phyloP scores from a whole-genome alignment of 2,329 filamentous ascomycete genomes.

The Ophiocordyceps australis region DNA sequence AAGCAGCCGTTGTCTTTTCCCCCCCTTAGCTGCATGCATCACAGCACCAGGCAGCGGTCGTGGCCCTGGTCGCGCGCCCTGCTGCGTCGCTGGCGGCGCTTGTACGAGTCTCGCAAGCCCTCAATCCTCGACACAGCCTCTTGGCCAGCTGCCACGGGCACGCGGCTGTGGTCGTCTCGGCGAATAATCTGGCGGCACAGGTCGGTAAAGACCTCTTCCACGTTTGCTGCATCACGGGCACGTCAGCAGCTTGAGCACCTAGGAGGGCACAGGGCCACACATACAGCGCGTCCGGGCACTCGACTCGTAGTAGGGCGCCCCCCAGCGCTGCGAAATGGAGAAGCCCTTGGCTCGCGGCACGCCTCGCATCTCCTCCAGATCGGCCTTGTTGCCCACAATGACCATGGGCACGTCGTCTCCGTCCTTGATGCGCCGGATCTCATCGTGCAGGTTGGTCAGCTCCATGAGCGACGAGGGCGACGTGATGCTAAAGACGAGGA shows the following conservation, averaged over 20 bases:
- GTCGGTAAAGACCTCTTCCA: constrained; percentile 79
- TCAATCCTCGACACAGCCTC: constrained; percentile 23
- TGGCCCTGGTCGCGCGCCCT: constrained; percentile 13
- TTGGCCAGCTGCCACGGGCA: constrained; percentile 12
- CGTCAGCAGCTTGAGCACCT: constrained; percentile 7
- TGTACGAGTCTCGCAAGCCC: constrained; percentile 9
- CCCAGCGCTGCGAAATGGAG: constrained; percentile 72
- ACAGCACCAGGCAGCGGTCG: constrained; percentile 24
- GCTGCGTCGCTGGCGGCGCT: constrained; percentile 11
- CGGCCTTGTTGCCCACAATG: constrained; percentile 82
- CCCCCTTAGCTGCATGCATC: constrained; percentile 15
- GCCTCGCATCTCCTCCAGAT: constrained; percentile 69
- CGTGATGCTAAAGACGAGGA: constrained; percentile 84
- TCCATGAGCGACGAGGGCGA: constrained; percentile 71
- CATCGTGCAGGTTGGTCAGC: constrained; percentile 63
- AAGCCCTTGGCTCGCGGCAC: constrained; percentile 69
- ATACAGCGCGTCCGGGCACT: constrained; percentile 59
- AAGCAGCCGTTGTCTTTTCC: too few species aligned
- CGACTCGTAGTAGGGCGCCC: constrained; percentile 80
- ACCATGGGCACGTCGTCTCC: constrained; percentile 74
- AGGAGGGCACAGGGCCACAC: constrained; percentile 6
- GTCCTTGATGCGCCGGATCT: constrained; percentile 83
- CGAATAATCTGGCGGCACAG: constrained; percentile 69
- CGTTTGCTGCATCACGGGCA: constrained; percentile 58
- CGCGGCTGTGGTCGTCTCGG: constrained; percentile 38